phyloP scores from a whole-genome alignment of 352 stramenopile species.

The Pythium guiyangense region DNA sequence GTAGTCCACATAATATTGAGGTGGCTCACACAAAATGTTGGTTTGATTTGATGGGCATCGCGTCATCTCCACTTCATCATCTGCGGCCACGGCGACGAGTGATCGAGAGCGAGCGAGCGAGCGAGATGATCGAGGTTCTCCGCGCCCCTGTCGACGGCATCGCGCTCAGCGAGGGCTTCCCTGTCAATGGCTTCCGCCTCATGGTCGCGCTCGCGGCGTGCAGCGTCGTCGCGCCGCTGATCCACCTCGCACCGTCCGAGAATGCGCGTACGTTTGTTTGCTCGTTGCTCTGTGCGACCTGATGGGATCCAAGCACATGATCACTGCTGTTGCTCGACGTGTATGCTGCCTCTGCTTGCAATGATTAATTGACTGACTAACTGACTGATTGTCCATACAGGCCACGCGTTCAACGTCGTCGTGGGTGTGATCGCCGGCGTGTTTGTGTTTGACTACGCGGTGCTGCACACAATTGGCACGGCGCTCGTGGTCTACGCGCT shows the following conservation, averaged over 20 bases:
- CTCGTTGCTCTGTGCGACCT: too few species aligned
- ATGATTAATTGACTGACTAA: too few species aligned
- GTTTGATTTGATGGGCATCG: too few species aligned
- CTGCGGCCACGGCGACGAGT: neutral
- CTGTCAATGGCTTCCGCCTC: slow-evolving; percentile 71
- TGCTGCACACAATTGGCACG: slow-evolving; percentile 70
- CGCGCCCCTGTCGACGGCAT: slow-evolving; percentile 64
- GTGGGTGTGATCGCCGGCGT: slow-evolving; percentile 54
- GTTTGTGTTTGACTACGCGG: slow-evolving; percentile 79
- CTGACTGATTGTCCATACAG: slow-evolving; percentile 16
- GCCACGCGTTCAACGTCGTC: slow-evolving; percentile 67
- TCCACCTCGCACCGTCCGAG: slow-evolving; percentile 52
- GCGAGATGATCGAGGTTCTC: slow-evolving; percentile 42
- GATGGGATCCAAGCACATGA: too few species aligned
- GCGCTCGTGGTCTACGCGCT: slow-evolving; percentile 59
- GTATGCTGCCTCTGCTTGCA: neutral
- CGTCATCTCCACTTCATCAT: neutral
- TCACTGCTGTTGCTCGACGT: too few species aligned
- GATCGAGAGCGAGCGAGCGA: slow-evolving; percentile 1
- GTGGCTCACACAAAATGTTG: too few species aligned
- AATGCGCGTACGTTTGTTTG: slow-evolving; percentile 41
- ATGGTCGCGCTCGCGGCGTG: slow-evolving; percentile 66
- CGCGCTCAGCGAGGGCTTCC: slow-evolving; percentile 65
- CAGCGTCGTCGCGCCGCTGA: slow-evolving; percentile 59
- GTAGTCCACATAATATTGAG: too few species aligned